Percentiles rank a stretch among this genome's conserved stretches.
phyloP scores from a whole-genome alignment of 192 early-diverging fungal species.

The Geranomyces variabilis region DNA sequence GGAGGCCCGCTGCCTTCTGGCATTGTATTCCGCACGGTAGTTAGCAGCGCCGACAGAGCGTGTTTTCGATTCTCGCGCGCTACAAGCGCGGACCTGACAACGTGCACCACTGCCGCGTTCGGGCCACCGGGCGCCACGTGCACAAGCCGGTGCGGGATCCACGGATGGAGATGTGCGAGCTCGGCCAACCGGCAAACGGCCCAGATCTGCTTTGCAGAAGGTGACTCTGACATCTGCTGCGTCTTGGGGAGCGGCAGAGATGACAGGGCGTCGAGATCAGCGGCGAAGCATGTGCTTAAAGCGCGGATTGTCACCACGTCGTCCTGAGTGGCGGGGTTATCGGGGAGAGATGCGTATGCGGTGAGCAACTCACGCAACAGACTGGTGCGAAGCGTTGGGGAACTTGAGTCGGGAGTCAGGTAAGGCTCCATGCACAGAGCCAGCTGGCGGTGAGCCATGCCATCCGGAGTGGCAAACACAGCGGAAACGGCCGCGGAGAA shows the following conservation, averaged over 20 bases:
- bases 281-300: constrained; percentile 5
- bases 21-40: neutral
- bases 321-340: neutral
- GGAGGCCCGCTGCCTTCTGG: neutral
- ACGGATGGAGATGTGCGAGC: neutral
- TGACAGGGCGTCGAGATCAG: neutral
- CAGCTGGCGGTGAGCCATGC: neutral
- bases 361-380: constrained; percentile 7
- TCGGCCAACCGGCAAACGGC: neutral
- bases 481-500: constrained; percentile 7
- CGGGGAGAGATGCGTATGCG: neutral
- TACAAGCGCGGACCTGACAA: neutral
- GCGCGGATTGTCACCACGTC: constrained; percentile 1
- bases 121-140: neutral
- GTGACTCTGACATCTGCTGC: no score
- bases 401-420: neutral
- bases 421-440: neutral
- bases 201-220: neutral
- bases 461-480: neutral
- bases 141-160: neutral
- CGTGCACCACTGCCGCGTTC: neutral
- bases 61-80: neutral
- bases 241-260: neutral
- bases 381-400: neutral
- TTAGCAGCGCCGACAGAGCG: neutral